Conservation (phyloP, 805 yeast species). For the Diddensiella santjacobensis region DNA sequence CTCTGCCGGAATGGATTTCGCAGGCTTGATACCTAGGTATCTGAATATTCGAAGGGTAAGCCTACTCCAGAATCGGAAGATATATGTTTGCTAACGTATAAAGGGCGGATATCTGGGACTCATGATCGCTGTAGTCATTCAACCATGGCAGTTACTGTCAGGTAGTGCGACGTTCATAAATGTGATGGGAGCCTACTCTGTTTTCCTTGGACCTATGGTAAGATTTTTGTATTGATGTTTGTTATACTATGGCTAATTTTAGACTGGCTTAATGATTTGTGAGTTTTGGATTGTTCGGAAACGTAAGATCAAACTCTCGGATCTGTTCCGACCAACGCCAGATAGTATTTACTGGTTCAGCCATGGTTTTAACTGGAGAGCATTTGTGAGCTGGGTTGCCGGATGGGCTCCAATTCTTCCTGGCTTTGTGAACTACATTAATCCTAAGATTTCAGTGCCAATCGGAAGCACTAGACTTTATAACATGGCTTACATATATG, state of each 20-base stretch:
- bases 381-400: constrained; percentile 36
- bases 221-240: too few relatives aligned
- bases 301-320: constrained; percentile 38
- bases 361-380: constrained; percentile 44
- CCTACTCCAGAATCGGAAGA: too few relatives aligned
- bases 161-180: constrained; percentile 37
- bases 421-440: constrained; percentile 24
- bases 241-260: too few relatives aligned
- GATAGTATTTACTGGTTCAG: constrained; percentile 42
- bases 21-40: constrained; percentile 43
- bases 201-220: constrained; percentile 41
- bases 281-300: constrained; percentile 42
- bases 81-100: too few relatives aligned
- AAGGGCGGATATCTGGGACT: constrained; percentile 45
- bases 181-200: constrained; percentile 37
- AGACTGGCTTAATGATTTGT: constrained; percentile 36
- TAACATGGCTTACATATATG: constrained; percentile 15
- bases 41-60: constrained; percentile 40
- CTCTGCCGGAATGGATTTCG: constrained; percentile 49
- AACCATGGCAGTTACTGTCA: constrained; percentile 42
- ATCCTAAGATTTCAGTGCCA: constrained; percentile 45
- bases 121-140: constrained; percentile 33
- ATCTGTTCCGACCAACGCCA: constrained; percentile 36
- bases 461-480: constrained; percentile 63
- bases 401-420: constrained; percentile 30